A percentile compares a stretch with the other conserved stretches of the same genome.
phyloP scores from a whole-genome alignment of 1,139 yeast species.

The Lodderomyces theae region DNA sequence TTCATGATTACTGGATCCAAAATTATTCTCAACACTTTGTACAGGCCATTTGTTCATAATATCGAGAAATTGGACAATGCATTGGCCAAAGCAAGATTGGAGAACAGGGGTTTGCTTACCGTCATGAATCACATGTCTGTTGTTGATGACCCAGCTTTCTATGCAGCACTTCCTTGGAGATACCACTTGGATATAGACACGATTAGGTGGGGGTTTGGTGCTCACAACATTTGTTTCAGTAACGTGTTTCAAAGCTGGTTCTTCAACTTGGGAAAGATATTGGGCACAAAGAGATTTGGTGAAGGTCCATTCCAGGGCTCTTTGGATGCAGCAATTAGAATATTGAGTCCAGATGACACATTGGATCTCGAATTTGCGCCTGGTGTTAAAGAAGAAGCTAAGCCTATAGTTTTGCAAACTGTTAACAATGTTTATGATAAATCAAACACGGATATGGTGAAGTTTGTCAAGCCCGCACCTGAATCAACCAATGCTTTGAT shows the following conservation, averaged over 20 bases:
- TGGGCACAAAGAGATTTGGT: constrained; percentile 86
- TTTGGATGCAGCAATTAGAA: constrained; percentile 81
- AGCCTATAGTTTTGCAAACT: constrained; percentile 34
- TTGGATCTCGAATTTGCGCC: constrained; percentile 51
- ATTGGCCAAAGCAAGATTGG: constrained; percentile 55
- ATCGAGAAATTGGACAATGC: constrained; percentile 66
- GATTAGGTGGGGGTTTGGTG: constrained; percentile 93
- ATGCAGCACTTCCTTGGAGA: constrained; percentile 81
- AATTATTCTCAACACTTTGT: constrained; percentile 55
- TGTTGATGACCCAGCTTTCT: constrained; percentile 87
- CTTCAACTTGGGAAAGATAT: constrained; percentile 83
- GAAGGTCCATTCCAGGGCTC: constrained; percentile 91
- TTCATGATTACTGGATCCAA: constrained; percentile 67
- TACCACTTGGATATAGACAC: constrained; percentile 61
- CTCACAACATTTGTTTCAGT: constrained; percentile 84
- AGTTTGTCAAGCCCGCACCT: constrained; percentile 28
- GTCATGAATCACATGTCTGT: constrained; percentile 97
- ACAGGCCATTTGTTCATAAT: constrained; percentile 61
- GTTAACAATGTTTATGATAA: constrained; percentile 18
- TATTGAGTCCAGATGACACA: constrained; percentile 79
- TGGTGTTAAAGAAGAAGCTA: constrained; percentile 27
- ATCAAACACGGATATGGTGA: constrained; percentile 19
- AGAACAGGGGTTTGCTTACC: constrained; percentile 74
- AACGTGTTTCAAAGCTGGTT: constrained; percentile 53
- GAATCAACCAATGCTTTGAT: constrained; percentile 33